These are phyloP conservation scores for Cyathus striatus DNA, from an alignment of 768 basidiomycete genomes.

Conservation along the genomic window DNA sequence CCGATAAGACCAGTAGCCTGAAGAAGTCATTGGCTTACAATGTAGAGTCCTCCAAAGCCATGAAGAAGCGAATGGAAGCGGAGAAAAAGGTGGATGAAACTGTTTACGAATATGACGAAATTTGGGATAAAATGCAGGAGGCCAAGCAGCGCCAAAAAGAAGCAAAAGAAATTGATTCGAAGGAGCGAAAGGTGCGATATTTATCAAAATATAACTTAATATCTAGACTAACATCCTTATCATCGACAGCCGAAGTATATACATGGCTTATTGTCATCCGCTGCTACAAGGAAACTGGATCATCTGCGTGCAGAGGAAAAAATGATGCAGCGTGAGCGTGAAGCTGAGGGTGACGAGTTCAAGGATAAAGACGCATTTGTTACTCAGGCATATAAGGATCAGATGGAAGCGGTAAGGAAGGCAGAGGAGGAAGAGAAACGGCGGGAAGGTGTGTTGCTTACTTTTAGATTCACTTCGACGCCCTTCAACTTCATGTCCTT, in stretches of 20 bases:
- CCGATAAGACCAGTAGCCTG: conserved; percentile 44
- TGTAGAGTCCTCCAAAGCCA: conserved; percentile 55
- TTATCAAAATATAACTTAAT: no score
- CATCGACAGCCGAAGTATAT: conserved; percentile 93
- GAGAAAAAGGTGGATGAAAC: conserved; percentile 77
- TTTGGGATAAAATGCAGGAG: conserved; percentile 94
- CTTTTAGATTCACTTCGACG: background rate
- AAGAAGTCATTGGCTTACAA: conserved; percentile 55
- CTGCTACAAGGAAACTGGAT: conserved; percentile 85
- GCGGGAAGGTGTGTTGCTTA: conserved; percentile 66
- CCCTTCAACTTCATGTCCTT: conserved; percentile 15
- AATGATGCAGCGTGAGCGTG: conserved; percentile 91
- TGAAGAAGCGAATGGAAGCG: conserved; percentile 69
- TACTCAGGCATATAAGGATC: conserved; percentile 94
- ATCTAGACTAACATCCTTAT: no score
- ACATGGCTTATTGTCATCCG: conserved; percentile 66
- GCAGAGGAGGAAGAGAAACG: conserved; percentile 92
- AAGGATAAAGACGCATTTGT: conserved; percentile 96
- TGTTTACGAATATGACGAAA: conserved; percentile 93
- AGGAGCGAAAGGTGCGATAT: conserved; percentile 70
- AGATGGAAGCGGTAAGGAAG: conserved; percentile 85
- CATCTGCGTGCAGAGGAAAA: conserved; percentile 94
- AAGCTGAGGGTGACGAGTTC: conserved; percentile 90
- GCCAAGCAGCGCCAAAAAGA: conserved; percentile 72
- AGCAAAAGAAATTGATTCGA: conserved; percentile 69